A percentile compares a stretch with the other conserved stretches of the same genome.
These are phyloP conservation scores for Cylindrodendrum hubeiense DNA, from an alignment of 2,329 filamentous ascomycete species.

Conservation along the genomic window DNA sequence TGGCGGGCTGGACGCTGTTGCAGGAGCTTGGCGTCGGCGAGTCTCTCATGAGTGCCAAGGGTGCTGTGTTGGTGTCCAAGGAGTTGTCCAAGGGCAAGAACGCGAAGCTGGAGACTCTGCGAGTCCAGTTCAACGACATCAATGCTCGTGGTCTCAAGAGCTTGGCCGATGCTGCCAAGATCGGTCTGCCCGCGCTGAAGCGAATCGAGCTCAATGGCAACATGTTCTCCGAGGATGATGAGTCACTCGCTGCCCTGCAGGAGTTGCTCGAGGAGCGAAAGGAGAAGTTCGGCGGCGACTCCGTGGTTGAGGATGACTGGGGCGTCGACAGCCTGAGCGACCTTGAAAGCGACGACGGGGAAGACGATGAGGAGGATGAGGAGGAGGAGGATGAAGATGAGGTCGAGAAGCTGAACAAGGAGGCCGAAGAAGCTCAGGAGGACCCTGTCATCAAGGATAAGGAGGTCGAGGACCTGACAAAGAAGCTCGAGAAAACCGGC, in stretches of 20 bases:
- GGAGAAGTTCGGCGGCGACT: conserved; percentile 75
- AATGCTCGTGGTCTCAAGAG: conserved; percentile 79
- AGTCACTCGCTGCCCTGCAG: conserved; percentile 75
- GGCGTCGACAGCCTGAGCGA: conserved; percentile 89
- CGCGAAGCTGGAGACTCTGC: conserved; percentile 81
- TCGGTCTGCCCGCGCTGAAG: conserved; percentile 79
- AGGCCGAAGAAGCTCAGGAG: conserved; percentile 78
- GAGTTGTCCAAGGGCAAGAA: conserved; percentile 83
- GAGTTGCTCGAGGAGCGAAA: conserved; percentile 82
- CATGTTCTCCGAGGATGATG: conserved; percentile 90
- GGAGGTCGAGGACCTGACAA: conserved; percentile 85
- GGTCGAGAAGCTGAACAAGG: conserved; percentile 76
- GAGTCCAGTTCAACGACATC: conserved; percentile 96
- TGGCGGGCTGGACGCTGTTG: conserved; percentile 80
- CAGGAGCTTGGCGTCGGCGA: conserved; percentile 91
- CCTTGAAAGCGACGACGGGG: conserved; percentile 79
- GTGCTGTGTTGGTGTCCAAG: conserved; percentile 78
- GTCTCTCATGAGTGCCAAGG: conserved; percentile 84
- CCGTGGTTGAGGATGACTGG: conserved; percentile 83
- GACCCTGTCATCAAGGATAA: conserved; percentile 81
- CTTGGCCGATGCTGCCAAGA: conserved; percentile 76
- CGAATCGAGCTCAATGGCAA: conserved; percentile 97
- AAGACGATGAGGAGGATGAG: conserved; percentile 77
- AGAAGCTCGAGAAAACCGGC: conserved; percentile 78
- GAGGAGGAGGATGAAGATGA: conserved; percentile 70